These are phyloP conservation scores for Rhodomyrtus psidioides DNA, from an alignment of 441 rosid genomes.

Conservation along the genomic window DNA sequence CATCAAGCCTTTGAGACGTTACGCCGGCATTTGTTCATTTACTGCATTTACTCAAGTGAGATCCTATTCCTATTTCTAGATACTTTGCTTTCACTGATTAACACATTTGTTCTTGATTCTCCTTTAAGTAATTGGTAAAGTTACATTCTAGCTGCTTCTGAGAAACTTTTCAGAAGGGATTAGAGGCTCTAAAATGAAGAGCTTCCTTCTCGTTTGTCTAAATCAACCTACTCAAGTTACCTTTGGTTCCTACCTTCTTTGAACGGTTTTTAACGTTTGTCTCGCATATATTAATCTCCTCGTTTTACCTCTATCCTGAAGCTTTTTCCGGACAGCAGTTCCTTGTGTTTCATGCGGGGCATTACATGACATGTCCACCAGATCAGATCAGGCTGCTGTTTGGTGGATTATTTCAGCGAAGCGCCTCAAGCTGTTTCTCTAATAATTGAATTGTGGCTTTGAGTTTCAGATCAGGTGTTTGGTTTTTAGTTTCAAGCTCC, in stretches of 20 bases:
- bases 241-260: constrained; percentile 23
- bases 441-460: background rate
- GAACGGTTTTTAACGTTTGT: background rate
- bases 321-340: background rate
- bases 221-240: constrained; percentile 26
- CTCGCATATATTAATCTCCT: background rate
- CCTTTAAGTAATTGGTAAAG: constrained; percentile 13
- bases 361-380: background rate
- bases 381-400: background rate
- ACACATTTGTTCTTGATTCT: constrained; percentile 15
- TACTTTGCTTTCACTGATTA: background rate
- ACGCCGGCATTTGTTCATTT: background rate
- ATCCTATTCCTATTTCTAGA: background rate
- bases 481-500: background rate
- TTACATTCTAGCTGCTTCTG: constrained; percentile 7
- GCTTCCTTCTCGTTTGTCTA: background rate
- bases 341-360: background rate
- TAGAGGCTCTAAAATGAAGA: background rate
- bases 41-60: background rate
- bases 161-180: background rate
- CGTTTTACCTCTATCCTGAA: background rate
- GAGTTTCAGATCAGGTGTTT: background rate
- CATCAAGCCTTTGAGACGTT: background rate
- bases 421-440: background rate
- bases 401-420: background rate